Conservation (phyloP, 805 yeast species). For the Barnettozyma sucrosica region DNA sequence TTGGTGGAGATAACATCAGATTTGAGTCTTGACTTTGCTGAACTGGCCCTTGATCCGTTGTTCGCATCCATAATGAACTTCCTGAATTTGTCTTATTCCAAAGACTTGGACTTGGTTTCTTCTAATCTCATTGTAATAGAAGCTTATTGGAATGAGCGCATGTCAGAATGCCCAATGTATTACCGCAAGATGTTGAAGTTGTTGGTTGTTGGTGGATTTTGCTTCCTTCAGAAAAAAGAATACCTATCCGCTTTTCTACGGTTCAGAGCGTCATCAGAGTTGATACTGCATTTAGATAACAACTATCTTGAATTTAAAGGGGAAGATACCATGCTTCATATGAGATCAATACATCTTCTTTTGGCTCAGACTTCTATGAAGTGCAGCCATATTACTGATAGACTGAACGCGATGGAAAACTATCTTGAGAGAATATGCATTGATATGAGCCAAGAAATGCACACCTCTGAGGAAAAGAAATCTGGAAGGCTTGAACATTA, state of each 20-base stretch:
- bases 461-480: constrained; percentile 1
- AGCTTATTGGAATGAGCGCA: background rate
- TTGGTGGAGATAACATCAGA: background rate
- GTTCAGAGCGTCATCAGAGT: background rate
- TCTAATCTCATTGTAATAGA: background rate
- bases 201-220: background rate
- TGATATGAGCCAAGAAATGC: constrained; percentile 6
- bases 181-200: background rate
- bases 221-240: background rate
- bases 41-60: background rate
- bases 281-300: background rate
- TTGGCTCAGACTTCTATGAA: background rate
- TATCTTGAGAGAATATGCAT: background rate
- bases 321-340: background rate
- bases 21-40: background rate
- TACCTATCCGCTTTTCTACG: background rate
- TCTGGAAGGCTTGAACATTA: constrained; percentile 11
- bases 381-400: background rate
- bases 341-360: background rate
- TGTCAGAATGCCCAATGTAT: background rate
- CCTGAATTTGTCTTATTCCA: background rate
- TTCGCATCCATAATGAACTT: background rate
- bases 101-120: background rate
- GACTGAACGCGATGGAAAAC: background rate
- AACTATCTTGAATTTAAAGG: background rate